Percentiles rank a stretch among this genome's conserved stretches.
These are phyloP conservation scores for Umbelopsis vinacea DNA, from an alignment of 192 early-diverging fungal species.

Conservation along the genomic window DNA sequence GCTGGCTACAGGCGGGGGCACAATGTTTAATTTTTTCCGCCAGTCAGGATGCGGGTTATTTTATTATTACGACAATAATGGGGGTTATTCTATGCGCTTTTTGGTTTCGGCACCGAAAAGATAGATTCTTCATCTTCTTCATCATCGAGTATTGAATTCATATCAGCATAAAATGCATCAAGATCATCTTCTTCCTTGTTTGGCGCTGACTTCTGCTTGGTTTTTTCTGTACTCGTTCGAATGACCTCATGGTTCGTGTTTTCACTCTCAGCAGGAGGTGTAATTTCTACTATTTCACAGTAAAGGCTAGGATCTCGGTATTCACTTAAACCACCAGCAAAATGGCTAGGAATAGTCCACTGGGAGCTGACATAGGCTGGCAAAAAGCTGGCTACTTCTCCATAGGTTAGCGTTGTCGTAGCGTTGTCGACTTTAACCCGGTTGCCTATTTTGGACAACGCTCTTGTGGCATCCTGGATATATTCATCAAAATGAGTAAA, in stretches of 20 bases:
- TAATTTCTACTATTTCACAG: slow-evolving; percentile 35
- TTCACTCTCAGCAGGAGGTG: slow-evolving; percentile 25
- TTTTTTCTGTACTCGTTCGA: slow-evolving; percentile 10
- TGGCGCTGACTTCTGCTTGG: slow-evolving; percentile 17
- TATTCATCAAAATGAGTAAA: neutral
- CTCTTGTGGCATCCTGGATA: slow-evolving; percentile 20
- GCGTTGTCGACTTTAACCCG: slow-evolving; percentile 8
- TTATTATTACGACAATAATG: neutral
- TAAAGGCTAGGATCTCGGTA: slow-evolving; percentile 74
- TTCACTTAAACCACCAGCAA: slow-evolving; percentile 45
- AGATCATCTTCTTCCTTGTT: slow-evolving; percentile 62
- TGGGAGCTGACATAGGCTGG: slow-evolving; percentile 64
- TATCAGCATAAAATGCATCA: slow-evolving; percentile 64
- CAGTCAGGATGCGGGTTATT: neutral
- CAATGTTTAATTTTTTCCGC: slow-evolving; percentile 4
- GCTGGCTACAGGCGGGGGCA: neutral
- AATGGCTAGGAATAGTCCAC: slow-evolving; percentile 52
- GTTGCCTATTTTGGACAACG: neutral
- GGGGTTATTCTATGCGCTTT: neutral
- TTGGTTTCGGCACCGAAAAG: slow-evolving; percentile 13
- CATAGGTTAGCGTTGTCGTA: slow-evolving; percentile 40
- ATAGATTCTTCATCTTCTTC: slow-evolving; percentile 8
- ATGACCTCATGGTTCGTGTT: slow-evolving; percentile 9
- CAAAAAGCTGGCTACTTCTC: slow-evolving; percentile 61
- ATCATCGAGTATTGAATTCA: slow-evolving; percentile 27